Evolutionary conservation across 331 rosid species (phyloP).

Genomic region (Quercus phellos): DNA sequence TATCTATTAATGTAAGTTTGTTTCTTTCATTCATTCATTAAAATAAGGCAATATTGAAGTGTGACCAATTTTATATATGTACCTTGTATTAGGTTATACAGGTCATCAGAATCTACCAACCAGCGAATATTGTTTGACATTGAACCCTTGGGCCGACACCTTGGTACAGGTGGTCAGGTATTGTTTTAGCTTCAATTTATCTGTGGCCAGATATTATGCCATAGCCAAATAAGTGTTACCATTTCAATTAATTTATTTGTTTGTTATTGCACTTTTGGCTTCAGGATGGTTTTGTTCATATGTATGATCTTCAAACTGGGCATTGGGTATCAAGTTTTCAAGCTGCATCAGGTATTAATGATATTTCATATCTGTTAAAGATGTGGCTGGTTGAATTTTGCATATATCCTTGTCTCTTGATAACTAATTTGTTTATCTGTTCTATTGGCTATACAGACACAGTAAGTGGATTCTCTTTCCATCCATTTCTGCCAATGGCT

Average conservation of each 20-base stretch:
- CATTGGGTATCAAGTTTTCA: constrained; percentile 85
- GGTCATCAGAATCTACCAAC: constrained; percentile 83
- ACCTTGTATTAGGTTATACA: constrained; percentile 63
- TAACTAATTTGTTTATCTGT: constrained; percentile 13
- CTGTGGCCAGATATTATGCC: constrained; percentile 9
- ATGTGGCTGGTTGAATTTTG: constrained; percentile 6
- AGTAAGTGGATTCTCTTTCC: constrained; percentile 78
- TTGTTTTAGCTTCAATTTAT: constrained; percentile 13
- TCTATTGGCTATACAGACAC: constrained; percentile 52
- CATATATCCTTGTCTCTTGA: constrained; percentile 2
- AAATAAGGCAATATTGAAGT: background rate
- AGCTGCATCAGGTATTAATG: constrained; percentile 73
- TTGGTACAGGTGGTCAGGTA: constrained; percentile 98
- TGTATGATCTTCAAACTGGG: constrained; percentile 90
- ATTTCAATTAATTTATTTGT: background rate
- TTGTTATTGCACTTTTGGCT: constrained; percentile 17
- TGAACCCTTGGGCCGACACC: constrained; percentile 81
- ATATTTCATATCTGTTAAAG: constrained; percentile 11
- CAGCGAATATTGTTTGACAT: constrained; percentile 85
- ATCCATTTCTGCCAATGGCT: constrained; percentile 83
- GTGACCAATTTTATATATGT: background rate
- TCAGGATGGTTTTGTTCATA: constrained; percentile 84
- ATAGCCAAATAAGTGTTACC: constrained; percentile 5
- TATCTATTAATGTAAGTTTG: background rate
- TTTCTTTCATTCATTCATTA: background rate